phyloP scores from a whole-genome alignment of 2,329 filamentous ascomycete genomes.

The Aureobasidium melanogenum region DNA sequence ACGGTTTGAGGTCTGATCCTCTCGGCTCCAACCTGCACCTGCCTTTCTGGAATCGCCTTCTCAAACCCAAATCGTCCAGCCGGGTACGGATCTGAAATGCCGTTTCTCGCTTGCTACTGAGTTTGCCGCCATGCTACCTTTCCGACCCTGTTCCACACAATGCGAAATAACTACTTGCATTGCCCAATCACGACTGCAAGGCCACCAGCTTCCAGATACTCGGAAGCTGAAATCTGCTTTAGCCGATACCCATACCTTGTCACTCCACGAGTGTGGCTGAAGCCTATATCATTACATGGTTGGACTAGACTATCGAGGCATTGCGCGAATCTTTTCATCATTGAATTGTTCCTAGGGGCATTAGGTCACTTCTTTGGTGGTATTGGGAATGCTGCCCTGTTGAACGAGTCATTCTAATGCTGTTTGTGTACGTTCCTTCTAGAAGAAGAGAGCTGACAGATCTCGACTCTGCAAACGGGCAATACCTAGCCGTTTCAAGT shows the following conservation, averaged over 20 bases:
- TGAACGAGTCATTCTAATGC: neutral
- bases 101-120: neutral
- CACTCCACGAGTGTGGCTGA: neutral
- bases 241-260: neutral
- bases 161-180: neutral
- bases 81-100: neutral
- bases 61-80: neutral
- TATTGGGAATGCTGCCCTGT: neutral
- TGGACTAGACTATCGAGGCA: neutral
- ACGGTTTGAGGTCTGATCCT: neutral
- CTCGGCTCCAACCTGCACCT: neutral
- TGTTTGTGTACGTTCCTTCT: neutral
- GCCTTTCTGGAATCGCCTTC: neutral
- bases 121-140: neutral
- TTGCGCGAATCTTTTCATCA: neutral
- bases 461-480: neutral
- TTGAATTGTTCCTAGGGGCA: neutral
- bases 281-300: neutral
- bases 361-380: neutral
- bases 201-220: neutral
- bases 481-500: conserved; percentile 3
- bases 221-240: neutral
- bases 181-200: neutral
- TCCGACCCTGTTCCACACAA: neutral
- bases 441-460: conserved; percentile 2